Percentiles rank a stretch among this genome's conserved stretches.
Conservation (phyloP, 371 early-diverging fungal species). For the Synchytrium microbalum region DNA sequence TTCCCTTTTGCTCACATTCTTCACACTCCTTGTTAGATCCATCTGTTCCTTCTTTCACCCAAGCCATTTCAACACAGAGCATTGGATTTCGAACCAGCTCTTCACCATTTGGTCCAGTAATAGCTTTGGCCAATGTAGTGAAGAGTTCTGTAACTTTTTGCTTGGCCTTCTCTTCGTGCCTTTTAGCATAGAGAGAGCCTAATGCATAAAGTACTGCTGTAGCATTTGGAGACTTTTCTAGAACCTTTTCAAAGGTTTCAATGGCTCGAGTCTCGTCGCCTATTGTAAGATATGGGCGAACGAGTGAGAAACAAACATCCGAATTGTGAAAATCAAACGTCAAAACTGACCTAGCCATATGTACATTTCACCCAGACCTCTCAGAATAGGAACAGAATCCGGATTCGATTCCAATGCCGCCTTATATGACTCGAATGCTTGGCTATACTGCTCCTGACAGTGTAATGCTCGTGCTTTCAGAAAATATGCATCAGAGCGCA, state of each 20-base stretch:
- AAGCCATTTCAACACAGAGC: slow-evolving; percentile 17
- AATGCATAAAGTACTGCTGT: background rate
- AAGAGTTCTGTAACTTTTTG: background rate
- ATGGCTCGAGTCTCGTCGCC: slow-evolving; percentile 48
- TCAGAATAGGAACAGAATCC: slow-evolving; percentile 60
- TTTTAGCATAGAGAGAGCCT: background rate
- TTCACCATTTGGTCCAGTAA: background rate
- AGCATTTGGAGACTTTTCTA: slow-evolving; percentile 37
- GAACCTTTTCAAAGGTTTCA: slow-evolving; percentile 64
- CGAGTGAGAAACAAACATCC: slow-evolving; percentile 8
- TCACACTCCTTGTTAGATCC: slow-evolving; percentile 16
- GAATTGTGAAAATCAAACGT: background rate
- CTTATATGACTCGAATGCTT: slow-evolving; percentile 61
- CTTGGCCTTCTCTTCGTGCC: background rate
- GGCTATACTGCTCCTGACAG: slow-evolving; percentile 42
- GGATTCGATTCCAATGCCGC: slow-evolving; percentile 62
- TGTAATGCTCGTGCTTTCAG: slow-evolving; percentile 21
- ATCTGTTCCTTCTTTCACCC: slow-evolving; percentile 13
- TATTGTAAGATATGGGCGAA: slow-evolving; percentile 4
- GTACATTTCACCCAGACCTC: slow-evolving; percentile 67
- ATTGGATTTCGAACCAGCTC: slow-evolving; percentile 16
- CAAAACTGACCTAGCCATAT: slow-evolving; percentile 18
- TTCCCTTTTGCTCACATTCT: slow-evolving; percentile 22
- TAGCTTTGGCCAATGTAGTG: background rate
- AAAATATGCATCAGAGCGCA: slow-evolving; percentile 21